Evolutionary conservation across 768 basidiomycete species (phyloP).

Genomic region (Hericium rajendrae): DNA sequence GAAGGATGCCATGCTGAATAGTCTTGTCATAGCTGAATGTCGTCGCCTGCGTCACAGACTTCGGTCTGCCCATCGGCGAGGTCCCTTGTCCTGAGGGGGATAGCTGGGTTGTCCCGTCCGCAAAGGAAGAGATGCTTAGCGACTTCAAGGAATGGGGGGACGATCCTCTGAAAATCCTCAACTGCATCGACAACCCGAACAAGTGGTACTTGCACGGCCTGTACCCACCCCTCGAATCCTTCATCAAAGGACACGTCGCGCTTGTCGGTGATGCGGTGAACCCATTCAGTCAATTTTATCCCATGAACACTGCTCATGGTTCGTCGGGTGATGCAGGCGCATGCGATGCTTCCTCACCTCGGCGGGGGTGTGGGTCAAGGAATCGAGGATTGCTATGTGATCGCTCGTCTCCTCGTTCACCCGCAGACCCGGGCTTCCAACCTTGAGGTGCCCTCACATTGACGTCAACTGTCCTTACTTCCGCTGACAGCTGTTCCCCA

Average conservation of each 20-base stretch:
- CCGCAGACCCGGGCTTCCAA: conserved; percentile 30
- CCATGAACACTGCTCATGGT: background rate
- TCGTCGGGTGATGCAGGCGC: conserved; percentile 25
- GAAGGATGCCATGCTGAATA: background rate
- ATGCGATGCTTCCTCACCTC: conserved; percentile 50
- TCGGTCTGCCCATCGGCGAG: background rate
- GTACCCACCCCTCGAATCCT: conserved; percentile 34
- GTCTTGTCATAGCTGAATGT: background rate
- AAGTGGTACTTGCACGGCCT: conserved; percentile 46
- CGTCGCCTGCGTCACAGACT: background rate
- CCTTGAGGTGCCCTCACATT: conserved; percentile 28
- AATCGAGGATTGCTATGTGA: conserved; percentile 42
- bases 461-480: background rate
- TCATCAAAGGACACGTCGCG: conserved; percentile 33
- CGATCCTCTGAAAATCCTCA: conserved; percentile 31
- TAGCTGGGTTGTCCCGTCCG: conserved; percentile 32
- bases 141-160: conserved; percentile 38
- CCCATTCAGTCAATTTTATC: background rate
- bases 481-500: conserved; percentile 17
- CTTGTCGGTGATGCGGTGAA: conserved; percentile 41
- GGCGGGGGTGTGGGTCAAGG: conserved; percentile 52
- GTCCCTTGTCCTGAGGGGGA: background rate
- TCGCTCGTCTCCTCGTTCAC: conserved; percentile 36
- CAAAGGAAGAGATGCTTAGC: conserved; percentile 33
- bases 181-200: conserved; percentile 33